phyloP scores from a whole-genome alignment of 2,329 filamentous ascomycete species.

The Neopestalotiopsis rosae region DNA sequence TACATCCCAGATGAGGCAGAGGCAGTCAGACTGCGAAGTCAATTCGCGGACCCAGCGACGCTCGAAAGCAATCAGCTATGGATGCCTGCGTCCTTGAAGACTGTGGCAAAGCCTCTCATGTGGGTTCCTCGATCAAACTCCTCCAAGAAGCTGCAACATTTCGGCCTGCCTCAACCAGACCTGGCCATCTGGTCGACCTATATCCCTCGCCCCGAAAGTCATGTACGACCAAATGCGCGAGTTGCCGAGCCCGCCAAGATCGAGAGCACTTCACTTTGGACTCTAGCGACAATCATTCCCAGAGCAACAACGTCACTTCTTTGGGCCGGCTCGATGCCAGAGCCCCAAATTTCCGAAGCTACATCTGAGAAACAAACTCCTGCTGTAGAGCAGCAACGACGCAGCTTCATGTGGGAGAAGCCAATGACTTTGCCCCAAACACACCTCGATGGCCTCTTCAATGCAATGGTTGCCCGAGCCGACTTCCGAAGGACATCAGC shows the following conservation, averaged over 20 bases:
- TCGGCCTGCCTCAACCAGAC: slow-evolving; percentile 19
- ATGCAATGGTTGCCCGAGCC: slow-evolving; percentile 24
- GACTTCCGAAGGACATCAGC: slow-evolving; percentile 28
- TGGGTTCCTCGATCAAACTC: slow-evolving; percentile 1
- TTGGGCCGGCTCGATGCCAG: slow-evolving; percentile 19
- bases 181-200: slow-evolving; percentile 18
- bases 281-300: not conserved
- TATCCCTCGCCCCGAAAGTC: not conserved
- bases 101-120: not conserved
- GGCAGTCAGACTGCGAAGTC: slow-evolving; percentile 34
- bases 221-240: slow-evolving; percentile 10
- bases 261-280: slow-evolving; percentile 19
- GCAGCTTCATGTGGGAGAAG: slow-evolving; percentile 25
- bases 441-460: slow-evolving; percentile 25
- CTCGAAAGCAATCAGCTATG: slow-evolving; percentile 46
- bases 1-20: slow-evolving; percentile 36
- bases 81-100: slow-evolving; percentile 22
- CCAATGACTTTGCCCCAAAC: slow-evolving; percentile 11
- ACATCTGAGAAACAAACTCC: not conserved
- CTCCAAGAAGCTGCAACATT: not conserved
- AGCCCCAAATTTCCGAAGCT: not conserved
- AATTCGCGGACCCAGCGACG: slow-evolving; percentile 31
- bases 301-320: slow-evolving; percentile 15
- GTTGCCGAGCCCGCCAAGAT: slow-evolving; percentile 10
- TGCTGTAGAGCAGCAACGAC: not conserved